Conservation (phyloP, 257 asterid genomes). For the Cynanchum wilfordii region DNA sequence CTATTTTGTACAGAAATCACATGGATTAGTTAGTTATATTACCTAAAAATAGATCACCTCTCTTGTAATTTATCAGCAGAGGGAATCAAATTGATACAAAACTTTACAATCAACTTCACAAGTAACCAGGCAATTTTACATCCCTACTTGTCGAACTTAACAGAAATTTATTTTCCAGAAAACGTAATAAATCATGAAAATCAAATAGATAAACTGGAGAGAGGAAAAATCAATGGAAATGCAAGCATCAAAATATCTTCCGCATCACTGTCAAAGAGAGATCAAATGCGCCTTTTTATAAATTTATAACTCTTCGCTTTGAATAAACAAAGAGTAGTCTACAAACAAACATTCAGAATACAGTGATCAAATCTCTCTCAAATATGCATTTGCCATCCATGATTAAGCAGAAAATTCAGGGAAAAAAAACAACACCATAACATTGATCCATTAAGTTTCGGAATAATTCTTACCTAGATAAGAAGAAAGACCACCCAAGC, state of each 20-base stretch:
- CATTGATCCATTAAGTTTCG: neutral
- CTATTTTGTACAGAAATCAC: neutral
- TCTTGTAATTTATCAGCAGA: neutral
- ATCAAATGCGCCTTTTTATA: neutral
- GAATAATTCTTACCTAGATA: conserved; percentile 27
- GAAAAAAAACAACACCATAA: neutral
- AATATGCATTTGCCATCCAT: neutral
- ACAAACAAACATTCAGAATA: neutral
- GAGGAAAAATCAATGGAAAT: neutral
- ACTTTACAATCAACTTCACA: neutral
- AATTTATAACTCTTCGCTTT: no score
- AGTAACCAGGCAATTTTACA: neutral
- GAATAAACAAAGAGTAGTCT: neutral
- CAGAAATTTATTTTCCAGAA: no score
- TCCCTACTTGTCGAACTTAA: no score
- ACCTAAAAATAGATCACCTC: neutral
- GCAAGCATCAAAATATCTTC: neutral
- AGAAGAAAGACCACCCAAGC: conserved; percentile 37
- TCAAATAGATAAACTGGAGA: neutral
- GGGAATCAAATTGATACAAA: neutral
- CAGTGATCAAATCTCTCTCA: neutral
- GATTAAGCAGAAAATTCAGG: neutral
- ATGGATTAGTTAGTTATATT: neutral
- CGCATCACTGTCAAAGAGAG: neutral
- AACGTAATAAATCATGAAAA: no score